Base-by-base conservation (phyloP, 2,329 filamentous ascomycete species). In the Fusarium illudens region DNA sequence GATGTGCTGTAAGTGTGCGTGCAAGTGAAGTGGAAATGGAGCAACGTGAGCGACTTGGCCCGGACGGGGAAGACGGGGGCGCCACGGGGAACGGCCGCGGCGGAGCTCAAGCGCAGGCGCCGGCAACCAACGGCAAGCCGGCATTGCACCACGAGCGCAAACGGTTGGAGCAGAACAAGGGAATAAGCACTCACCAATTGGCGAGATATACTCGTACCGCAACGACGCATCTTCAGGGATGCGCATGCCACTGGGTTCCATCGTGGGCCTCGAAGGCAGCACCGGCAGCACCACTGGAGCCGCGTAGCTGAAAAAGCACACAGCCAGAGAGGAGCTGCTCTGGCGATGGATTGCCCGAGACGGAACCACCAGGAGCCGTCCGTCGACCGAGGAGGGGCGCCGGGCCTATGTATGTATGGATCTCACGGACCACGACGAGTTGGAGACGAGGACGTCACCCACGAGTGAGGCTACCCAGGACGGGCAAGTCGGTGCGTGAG, bases 171-270 rank as follows among this genome's bases (percentile, higher is more conserved):
- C 65, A 72, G 70, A 72, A 67, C 64, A 64, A 71, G 67, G 70
- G 75, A 78, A 71, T 71, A 72, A 71, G 62, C 72, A 79, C 85
- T 84, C 78, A 87, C 86, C 86, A 78, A 87, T 85, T 77, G 85
- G 86, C 73, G 79, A 81, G 70, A 87, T 81, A 78, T 82, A 85
- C 66, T 79, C 76, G 60, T 75, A 73, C 67, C 75, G 73, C 65
- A 81, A 82, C 65, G 79, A 78, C 71, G 78, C 79, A 78, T 81
- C 79, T 76, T 75, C 81, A 80, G 80, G 81, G 80, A 79, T 81
- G 75, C 80, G 82, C 80, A 81, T 80, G 74, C 73, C 73, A 74
- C 74, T 72, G 67, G 75, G 73, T 72, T 80, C 80, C 80, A 81
- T 82, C 71, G 70, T 76, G 56, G 65, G 54, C 55, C 64, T 60